Evolutionary conservation across 148 eudicot species (phyloP).

Genomic region (Rhododendron griersonianum): DNA sequence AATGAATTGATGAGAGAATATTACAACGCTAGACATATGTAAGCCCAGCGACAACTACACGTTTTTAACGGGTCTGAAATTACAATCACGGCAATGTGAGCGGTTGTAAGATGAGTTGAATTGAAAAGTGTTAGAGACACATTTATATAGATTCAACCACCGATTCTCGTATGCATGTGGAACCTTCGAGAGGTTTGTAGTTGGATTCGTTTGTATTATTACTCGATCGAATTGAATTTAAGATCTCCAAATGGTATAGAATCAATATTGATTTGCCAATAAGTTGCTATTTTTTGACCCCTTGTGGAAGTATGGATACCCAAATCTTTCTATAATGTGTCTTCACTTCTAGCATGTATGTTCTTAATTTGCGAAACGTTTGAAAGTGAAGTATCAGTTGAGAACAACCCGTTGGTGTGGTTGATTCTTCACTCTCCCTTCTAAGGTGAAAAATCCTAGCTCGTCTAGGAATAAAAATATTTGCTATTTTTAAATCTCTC

Average conservation of each 20-base stretch:
- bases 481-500: too few relatives aligned
- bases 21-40: background rate
- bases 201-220: background rate
- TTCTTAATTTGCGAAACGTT: too few relatives aligned
- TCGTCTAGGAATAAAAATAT: too few relatives aligned
- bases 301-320: background rate
- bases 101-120: background rate
- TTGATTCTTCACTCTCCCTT: too few relatives aligned
- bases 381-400: too few relatives aligned
- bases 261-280: background rate
- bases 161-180: background rate
- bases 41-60: background rate
- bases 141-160: background rate
- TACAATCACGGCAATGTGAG: background rate
- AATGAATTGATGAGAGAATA: background rate
- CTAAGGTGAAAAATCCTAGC: too few relatives aligned
- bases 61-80: background rate
- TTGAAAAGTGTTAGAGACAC: background rate
- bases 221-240: too few relatives aligned
- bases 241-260: background rate
- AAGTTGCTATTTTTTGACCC: too few relatives aligned
- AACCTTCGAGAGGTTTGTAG: background rate
- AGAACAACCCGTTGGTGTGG: too few relatives aligned
- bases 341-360: too few relatives aligned
- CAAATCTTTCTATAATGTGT: background rate